Base-by-base conservation (phyloP, 2,329 filamentous ascomycete genomes). In the Hyphodiscus sp. region DNA sequence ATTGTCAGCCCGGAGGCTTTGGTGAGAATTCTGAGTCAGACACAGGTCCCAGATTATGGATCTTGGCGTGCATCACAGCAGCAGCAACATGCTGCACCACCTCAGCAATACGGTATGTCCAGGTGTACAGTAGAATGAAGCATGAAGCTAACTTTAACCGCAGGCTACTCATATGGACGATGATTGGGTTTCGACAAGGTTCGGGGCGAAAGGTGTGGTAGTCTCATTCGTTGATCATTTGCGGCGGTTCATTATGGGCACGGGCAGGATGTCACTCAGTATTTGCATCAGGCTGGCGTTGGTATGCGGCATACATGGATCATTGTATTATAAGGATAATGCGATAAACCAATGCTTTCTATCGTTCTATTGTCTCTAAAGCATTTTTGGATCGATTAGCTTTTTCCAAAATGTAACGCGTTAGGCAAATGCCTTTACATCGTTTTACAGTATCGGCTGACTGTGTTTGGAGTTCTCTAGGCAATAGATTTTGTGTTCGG, bases 1-100 rank as follows among this genome's bases (percentile, higher is more conserved):
- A 79, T 83, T 11, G 86, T 96, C 63, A 87, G 81, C 58, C 74
- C 90, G 0, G 75, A 82, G 33, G 83, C 80, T 54, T 76, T 96
- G 72, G 85, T 94, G 7, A 79, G 82, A 30, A 74, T 96, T 42
- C 74, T 99, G 20, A 80, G 83, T 30, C 78, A 82, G 51, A 82
- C 86, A 7, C 74, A 80, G 20, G 75, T 94, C 10, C 87, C 87
- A 0, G 79, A 82, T 57, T 80, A 77, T 41, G 42, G 18, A 30
- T 16, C 26, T 10, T 50, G 47, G 47, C 41, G 41, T 20, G 41
- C 41, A 16, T 9, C 33, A 13, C 41, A 41, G 33, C 30, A 50
- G 8, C 47, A 50, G 33, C 47, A 50, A 10, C 19, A 26, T 11
- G 9, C 26, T 4, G 20, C 26, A 11, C 20, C 13, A n/a, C 45